A percentile compares a stretch with the other conserved stretches of the same genome.
These are phyloP conservation scores for Verticillium isaacii DNA, from an alignment of 2,329 filamentous ascomycete species.

Conservation along the genomic window DNA sequence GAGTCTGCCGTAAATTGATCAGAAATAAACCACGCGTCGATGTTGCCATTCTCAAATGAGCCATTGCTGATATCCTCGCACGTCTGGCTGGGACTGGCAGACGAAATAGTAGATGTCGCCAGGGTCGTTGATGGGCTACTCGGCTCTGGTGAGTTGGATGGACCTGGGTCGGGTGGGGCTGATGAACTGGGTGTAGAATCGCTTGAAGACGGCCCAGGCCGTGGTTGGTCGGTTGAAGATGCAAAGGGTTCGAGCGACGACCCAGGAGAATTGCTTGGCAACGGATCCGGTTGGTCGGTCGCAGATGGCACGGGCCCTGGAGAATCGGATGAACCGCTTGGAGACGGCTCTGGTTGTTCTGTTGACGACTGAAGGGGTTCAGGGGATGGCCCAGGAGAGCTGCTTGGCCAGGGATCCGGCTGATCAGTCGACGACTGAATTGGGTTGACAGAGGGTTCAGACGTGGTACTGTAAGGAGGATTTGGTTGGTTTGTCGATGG, in stretches of 20 bases:
- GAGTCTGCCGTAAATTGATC: conserved; percentile 10
- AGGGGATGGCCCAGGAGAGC: background rate
- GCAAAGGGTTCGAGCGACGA: background rate
- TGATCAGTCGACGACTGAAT: background rate
- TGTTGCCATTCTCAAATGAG: conserved; percentile 2
- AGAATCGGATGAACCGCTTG: background rate
- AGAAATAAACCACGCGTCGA: conserved; percentile 9
- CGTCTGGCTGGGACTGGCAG: background rate
- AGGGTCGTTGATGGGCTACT: background rate
- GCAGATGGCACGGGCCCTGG: background rate
- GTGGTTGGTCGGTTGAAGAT: background rate
- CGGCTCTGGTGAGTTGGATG: background rate
- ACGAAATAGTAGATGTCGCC: background rate
- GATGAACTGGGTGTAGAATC: background rate
- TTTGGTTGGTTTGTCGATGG: background rate
- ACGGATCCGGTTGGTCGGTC: background rate
- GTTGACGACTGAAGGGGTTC: background rate
- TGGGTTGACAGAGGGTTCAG: background rate
- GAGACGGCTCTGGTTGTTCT: background rate
- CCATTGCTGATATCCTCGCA: conserved; percentile 6
- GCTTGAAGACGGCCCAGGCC: background rate
- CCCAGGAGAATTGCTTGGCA: background rate
- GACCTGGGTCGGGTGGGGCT: background rate
- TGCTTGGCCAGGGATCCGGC: background rate
- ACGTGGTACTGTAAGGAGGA: background rate